Conservation (phyloP, 164 flowering plant genomes). For the Vitis cinerea region DNA sequence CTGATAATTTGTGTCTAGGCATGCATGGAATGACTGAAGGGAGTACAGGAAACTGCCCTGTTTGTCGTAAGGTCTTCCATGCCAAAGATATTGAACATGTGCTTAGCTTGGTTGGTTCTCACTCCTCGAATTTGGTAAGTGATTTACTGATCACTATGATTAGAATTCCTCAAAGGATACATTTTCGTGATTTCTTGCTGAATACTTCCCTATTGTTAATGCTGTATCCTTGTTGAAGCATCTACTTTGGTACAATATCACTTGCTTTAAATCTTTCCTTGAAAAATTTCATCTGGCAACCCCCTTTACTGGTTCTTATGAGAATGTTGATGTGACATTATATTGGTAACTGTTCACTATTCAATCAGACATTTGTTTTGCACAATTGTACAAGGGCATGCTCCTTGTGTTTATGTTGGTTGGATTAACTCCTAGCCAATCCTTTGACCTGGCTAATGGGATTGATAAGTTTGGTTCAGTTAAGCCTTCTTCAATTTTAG, state of each 20-base stretch:
- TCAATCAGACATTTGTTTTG: background rate
- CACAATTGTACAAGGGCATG: background rate
- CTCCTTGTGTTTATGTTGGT: background rate
- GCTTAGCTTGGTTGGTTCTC: conserved; percentile 51
- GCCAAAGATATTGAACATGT: conserved; percentile 81
- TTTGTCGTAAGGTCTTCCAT: conserved; percentile 74
- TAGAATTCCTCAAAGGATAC: background rate
- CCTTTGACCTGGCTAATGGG: no score
- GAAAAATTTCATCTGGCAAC: background rate
- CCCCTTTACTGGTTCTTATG: background rate
- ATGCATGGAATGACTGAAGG: conserved; percentile 24
- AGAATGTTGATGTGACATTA: background rate
- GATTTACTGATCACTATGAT: background rate
- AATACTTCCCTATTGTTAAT: background rate
- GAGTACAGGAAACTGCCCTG: conserved; percentile 67
- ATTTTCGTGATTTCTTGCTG: background rate
- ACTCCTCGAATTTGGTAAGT: conserved; percentile 51
- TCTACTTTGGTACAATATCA: background rate
- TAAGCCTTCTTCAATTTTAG: no score
- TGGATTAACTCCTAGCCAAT: background rate
- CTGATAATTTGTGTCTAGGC: conserved; percentile 21
- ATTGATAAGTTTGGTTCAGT: no score
- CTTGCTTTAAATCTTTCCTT: background rate
- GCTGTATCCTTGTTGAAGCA: background rate
- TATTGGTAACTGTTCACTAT: background rate